Evolutionary conservation across 164 flowering plant genomes (phyloP).

Genomic region (Amborella trichopoda): DNA sequence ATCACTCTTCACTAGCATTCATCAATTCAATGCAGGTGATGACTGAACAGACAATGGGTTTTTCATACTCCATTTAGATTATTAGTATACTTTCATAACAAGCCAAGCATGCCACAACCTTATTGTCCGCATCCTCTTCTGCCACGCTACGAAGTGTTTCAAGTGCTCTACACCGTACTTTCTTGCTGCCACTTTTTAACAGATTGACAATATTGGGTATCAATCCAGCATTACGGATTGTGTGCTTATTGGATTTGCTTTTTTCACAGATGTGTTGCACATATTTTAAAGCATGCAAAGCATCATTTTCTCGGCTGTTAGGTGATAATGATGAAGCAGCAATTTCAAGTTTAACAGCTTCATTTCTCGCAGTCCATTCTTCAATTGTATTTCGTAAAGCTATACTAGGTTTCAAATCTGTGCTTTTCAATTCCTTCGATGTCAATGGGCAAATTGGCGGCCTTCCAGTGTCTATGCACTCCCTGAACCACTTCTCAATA

Average conservation of each 20-base stretch:
- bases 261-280: constrained; percentile 52
- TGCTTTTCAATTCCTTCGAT: constrained; percentile 45
- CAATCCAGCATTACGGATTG: constrained; percentile 45
- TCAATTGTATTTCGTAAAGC: constrained; percentile 79
- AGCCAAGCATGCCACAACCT: too few species aligned
- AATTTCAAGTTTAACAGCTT: constrained; percentile 71
- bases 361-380: constrained; percentile 91
- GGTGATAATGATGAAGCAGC: constrained; percentile 46
- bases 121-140: constrained; percentile 67
- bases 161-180: constrained; percentile 56
- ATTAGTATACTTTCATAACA: too few species aligned
- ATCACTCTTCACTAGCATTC: too few species aligned
- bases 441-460: constrained; percentile 80
- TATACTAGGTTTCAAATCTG: constrained; percentile 79
- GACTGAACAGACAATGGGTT: too few species aligned
- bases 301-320: constrained; percentile 42
- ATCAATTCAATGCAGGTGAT: too few species aligned
- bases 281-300: constrained; percentile 51
- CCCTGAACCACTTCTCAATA: constrained; percentile 86
- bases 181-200: constrained; percentile 70
- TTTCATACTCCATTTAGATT: too few species aligned
- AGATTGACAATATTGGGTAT: constrained; percentile 60
- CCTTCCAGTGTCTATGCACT: constrained; percentile 70
- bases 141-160: constrained; percentile 73
- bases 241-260: constrained; percentile 43